Percentiles rank a stretch among this genome's conserved stretches.
phyloP scores from a whole-genome alignment of 2,329 filamentous ascomycete species.

The Lachnellula willkommii region DNA sequence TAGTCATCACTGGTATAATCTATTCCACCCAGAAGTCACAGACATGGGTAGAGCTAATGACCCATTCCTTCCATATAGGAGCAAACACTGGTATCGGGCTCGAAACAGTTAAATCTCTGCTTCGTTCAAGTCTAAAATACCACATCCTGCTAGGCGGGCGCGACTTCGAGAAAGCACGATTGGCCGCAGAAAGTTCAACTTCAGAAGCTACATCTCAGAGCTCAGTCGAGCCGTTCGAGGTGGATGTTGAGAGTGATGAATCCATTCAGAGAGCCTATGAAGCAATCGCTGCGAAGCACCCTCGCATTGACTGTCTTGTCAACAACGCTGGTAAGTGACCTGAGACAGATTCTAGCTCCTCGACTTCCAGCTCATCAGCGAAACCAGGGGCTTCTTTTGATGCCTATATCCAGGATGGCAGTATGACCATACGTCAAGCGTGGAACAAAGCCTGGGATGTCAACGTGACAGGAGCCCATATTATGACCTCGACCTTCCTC shows the following conservation, averaged over 20 bases:
- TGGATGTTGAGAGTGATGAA: conserved; percentile 30
- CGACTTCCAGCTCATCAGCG: background rate
- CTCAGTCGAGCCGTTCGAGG: conserved; percentile 19
- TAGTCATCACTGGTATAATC: background rate
- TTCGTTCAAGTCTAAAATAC: conserved; percentile 3
- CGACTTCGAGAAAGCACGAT: conserved; percentile 36
- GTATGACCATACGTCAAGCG: conserved; percentile 29
- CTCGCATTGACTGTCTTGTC: conserved; percentile 30
- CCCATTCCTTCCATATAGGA: conserved; percentile 28
- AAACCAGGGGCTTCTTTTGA: background rate
- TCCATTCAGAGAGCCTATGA: conserved; percentile 29
- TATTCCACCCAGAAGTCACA: background rate
- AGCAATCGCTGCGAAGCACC: conserved; percentile 22
- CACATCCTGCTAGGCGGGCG: conserved; percentile 41
- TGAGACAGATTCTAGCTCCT: background rate
- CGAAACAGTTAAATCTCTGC: conserved; percentile 29
- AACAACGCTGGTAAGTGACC: conserved; percentile 28
- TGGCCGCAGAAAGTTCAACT: conserved; percentile 33
- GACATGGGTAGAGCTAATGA: background rate
- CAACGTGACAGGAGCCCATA: conserved; percentile 38
- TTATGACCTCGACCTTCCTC: conserved; percentile 31
- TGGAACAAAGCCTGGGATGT: conserved; percentile 38
- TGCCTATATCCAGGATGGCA: background rate
- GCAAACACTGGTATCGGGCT: conserved; percentile 38
- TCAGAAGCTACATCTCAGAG: conserved; percentile 30